Evolutionary conservation across 192 early-diverging fungal species (phyloP).

Genomic region (Spizellomyces sp.): DNA sequence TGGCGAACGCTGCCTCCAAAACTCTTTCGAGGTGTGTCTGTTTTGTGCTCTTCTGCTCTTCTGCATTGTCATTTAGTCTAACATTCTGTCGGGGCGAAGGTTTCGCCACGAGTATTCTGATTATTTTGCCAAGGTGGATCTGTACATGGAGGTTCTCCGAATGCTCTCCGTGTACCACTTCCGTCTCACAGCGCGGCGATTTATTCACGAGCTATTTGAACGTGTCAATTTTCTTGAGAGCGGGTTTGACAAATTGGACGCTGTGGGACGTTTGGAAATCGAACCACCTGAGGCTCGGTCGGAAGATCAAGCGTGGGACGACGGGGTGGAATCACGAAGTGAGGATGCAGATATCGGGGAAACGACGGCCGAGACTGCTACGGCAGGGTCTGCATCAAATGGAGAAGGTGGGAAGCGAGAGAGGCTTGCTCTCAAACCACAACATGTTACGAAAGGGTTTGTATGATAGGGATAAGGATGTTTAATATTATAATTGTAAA

Average conservation of each 20-base stretch:
- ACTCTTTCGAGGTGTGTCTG: constrained; percentile 58
- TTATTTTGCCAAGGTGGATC: constrained; percentile 52
- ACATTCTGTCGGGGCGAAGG: constrained; percentile 34
- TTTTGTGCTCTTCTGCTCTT: constrained; percentile 9
- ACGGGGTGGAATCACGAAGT: background rate
- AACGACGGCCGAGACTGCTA: background rate
- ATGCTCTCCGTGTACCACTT: constrained; percentile 71
- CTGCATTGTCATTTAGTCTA: background rate
- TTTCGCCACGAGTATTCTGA: constrained; percentile 61
- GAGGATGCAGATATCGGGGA: background rate
- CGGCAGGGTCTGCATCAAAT: background rate
- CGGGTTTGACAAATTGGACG: constrained; percentile 48
- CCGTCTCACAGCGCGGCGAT: constrained; percentile 69
- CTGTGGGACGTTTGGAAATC: constrained; percentile 20
- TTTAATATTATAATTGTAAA: too few relatives aligned
- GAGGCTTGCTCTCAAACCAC: background rate
- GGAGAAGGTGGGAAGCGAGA: constrained; percentile 5
- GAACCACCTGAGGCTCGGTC: background rate
- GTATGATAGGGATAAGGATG: too few relatives aligned
- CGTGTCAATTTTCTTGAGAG: constrained; percentile 53
- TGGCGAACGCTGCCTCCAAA: constrained; percentile 76
- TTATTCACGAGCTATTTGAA: constrained; percentile 79
- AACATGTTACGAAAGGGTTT: constrained; percentile 1
- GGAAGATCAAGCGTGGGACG: too few relatives aligned
- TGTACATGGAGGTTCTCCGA: constrained; percentile 66